Evolutionary conservation across 495 filamentous ascomycete genomes (phyloP).

Genomic region (Cercophora newfieldiana): DNA sequence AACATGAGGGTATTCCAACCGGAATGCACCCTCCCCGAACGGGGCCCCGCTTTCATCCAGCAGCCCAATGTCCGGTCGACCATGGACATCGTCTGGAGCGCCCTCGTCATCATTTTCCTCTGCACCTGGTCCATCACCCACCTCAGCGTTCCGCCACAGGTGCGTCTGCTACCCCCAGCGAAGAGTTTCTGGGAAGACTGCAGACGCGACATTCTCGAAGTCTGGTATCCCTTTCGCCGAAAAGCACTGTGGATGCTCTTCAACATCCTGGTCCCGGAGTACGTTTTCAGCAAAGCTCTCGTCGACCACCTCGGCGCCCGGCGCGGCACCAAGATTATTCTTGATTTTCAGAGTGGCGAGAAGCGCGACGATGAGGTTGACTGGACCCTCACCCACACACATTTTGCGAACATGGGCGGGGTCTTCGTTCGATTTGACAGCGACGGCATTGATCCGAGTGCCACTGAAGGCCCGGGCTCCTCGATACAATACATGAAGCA

Average conservation of each 20-base stretch:
- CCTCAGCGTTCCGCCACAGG: slow-evolving; percentile 10
- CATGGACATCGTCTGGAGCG: slow-evolving; percentile 13
- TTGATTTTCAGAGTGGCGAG: neutral
- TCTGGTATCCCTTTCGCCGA: neutral
- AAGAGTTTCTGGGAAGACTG: slow-evolving; percentile 5
- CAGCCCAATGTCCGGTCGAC: slow-evolving; percentile 15
- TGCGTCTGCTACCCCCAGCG: neutral
- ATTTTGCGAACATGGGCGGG: slow-evolving; percentile 7
- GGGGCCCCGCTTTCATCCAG: slow-evolving; percentile 5
- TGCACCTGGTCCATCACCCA: slow-evolving; percentile 13
- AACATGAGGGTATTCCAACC: slow-evolving; percentile 1
- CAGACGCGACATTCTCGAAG: neutral
- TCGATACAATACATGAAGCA: neutral
- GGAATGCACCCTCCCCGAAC: slow-evolving; percentile 7
- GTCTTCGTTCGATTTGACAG: neutral
- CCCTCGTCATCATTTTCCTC: slow-evolving; percentile 8
- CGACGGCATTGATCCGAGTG: neutral
- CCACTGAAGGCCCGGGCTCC: neutral
- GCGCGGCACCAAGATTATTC: neutral
- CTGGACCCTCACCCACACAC: slow-evolving; percentile 1
- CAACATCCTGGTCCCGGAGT: slow-evolving; percentile 7
- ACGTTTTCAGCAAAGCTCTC: neutral
- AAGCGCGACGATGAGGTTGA: slow-evolving; percentile 1
- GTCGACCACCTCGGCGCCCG: neutral
- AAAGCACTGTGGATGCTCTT: slow-evolving; percentile 1